Evolutionary conservation across 768 basidiomycete species (phyloP).

Genomic region (Rubroboletus pulcherrimus): DNA sequence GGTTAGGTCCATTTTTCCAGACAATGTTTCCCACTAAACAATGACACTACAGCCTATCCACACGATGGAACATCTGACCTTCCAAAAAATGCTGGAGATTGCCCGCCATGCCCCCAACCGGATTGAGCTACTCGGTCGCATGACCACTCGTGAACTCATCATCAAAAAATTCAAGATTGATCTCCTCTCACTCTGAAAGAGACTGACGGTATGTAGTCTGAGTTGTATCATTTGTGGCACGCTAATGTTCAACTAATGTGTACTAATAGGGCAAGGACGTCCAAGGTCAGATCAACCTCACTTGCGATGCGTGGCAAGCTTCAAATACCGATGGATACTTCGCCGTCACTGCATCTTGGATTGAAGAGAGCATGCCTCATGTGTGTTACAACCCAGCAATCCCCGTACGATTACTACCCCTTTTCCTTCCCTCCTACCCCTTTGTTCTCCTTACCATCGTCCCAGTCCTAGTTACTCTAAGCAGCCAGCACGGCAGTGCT

Average conservation of each 20-base stretch:
- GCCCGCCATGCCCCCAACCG: not conserved
- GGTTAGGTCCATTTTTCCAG: not conserved
- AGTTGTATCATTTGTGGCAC: not conserved
- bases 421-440: too few relatives aligned
- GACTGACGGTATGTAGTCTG: not conserved
- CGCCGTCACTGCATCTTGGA: conserved; percentile 30
- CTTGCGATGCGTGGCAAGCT: conserved; percentile 42
- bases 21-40: not conserved
- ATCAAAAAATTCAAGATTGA: conserved; percentile 6
- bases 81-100: conserved; percentile 1
- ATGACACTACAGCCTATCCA: conserved; percentile 1
- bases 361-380: not conserved
- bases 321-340: conserved; percentile 37
- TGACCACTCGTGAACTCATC: not conserved
- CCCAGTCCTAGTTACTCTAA: too few relatives aligned
- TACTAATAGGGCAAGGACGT: not conserved
- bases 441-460: too few relatives aligned
- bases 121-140: not conserved
- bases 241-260: too few relatives aligned
- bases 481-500: too few relatives aligned
- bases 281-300: conserved; percentile 26
- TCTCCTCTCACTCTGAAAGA: conserved; percentile 1
- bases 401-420: too few relatives aligned
- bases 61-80: not conserved
- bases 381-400: too few relatives aligned